These are phyloP conservation scores for Stenocarpella maydis DNA, from an alignment of 2,329 filamentous ascomycete genomes.

Conservation along the genomic window DNA sequence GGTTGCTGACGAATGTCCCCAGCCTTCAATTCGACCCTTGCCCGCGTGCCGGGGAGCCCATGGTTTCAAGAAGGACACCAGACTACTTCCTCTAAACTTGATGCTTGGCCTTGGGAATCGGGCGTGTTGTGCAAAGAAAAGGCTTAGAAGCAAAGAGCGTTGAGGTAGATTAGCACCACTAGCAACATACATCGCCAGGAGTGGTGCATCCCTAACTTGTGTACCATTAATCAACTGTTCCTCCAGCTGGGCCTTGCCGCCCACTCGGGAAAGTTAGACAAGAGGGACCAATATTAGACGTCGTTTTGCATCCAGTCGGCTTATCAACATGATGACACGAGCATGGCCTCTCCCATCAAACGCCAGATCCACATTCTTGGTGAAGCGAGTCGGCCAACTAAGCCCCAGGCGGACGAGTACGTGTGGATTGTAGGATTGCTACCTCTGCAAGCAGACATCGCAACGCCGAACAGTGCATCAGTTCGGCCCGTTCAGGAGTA, in stretches of 20 bases:
- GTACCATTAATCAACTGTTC: slow-evolving; percentile 28
- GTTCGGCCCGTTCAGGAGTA: neutral
- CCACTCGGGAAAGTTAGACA: slow-evolving; percentile 27
- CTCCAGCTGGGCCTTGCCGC: slow-evolving; percentile 19
- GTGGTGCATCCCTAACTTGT: slow-evolving; percentile 30
- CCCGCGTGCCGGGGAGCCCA: slow-evolving; percentile 95
- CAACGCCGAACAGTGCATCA: neutral
- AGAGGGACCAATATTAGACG: slow-evolving; percentile 31
- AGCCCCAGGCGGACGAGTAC: neutral
- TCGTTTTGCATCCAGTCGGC: slow-evolving; percentile 27
- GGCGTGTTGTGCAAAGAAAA: slow-evolving; percentile 27
- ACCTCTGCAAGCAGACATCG: too few relatives aligned
- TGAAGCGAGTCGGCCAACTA: neutral
- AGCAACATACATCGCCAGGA: slow-evolving; percentile 25
- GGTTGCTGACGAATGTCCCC: slow-evolving; percentile 35
- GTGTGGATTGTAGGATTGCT: neutral
- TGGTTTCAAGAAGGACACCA: slow-evolving; percentile 96
- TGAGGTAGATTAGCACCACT: slow-evolving; percentile 28
- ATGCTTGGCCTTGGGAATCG: slow-evolving; percentile 17
- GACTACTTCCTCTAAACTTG: slow-evolving; percentile 93
- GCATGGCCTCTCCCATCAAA: neutral
- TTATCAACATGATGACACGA: slow-evolving; percentile 22
- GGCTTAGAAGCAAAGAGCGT: slow-evolving; percentile 32
- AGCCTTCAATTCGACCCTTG: slow-evolving; percentile 99
- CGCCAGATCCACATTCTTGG: too few relatives aligned